These are phyloP conservation scores for Hypoxylon sp. DNA, from an alignment of 2,329 filamentous ascomycete species.

Conservation along the genomic window DNA sequence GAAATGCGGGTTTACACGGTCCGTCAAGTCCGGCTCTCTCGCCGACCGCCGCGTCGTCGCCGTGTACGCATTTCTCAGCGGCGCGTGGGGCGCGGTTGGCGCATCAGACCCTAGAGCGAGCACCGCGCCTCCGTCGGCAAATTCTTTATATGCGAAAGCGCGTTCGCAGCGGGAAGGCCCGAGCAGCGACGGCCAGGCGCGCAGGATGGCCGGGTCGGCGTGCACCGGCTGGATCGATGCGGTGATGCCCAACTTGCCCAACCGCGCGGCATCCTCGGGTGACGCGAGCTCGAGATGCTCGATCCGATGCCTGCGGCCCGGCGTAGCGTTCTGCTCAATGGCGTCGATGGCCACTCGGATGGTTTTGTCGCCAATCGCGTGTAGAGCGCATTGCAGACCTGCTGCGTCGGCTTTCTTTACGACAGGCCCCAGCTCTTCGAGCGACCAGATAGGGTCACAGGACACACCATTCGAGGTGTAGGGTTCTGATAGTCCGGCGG, in stretches of 20 bases:
- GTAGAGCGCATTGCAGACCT: conserved; percentile 73
- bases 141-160: conserved; percentile 75
- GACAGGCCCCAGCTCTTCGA: conserved; percentile 66
- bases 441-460: conserved; percentile 69
- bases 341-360: conserved; percentile 71
- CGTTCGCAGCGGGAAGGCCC: conserved; percentile 68
- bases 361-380: conserved; percentile 76
- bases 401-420: conserved; percentile 68
- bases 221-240: conserved; percentile 73
- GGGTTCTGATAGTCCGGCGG: conserved; percentile 71
- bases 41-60: conserved; percentile 63
- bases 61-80: conserved; percentile 62
- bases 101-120: conserved; percentile 63
- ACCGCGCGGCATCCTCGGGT: conserved; percentile 67
- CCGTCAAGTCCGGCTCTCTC: conserved; percentile 55
- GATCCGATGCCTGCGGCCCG: conserved; percentile 70
- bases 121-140: conserved; percentile 62
- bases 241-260: conserved; percentile 72
- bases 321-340: conserved; percentile 61
- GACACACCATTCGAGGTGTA: conserved; percentile 65
- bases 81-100: conserved; percentile 62
- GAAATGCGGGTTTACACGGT: conserved; percentile 60
- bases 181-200: conserved; percentile 72
- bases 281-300: conserved; percentile 75
- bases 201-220: conserved; percentile 72